Conservation (phyloP, 805 yeast genomes). For the Ogataea pignaliae region DNA sequence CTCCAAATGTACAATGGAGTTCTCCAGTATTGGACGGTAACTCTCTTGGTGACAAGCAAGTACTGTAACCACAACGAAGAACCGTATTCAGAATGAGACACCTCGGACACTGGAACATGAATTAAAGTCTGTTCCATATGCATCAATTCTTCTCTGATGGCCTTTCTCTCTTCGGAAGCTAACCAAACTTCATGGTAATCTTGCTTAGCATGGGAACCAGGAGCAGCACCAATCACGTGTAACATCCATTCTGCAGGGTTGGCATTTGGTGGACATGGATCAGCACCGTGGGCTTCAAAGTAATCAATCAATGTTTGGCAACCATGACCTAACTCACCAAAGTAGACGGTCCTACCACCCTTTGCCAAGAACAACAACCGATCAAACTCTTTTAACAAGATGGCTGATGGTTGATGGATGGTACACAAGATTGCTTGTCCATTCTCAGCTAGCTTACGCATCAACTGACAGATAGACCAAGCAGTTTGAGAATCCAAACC, state of each 20-base stretch:
- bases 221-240: constrained; percentile 79
- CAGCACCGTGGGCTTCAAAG: constrained; percentile 64
- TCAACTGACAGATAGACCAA: constrained; percentile 52
- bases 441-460: constrained; percentile 45
- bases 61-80: constrained; percentile 39
- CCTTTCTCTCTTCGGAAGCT: constrained; percentile 56
- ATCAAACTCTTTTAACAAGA: constrained; percentile 73
- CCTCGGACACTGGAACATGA: constrained; percentile 31
- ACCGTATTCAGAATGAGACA: constrained; percentile 38
- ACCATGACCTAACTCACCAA: constrained; percentile 66
- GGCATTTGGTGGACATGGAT: constrained; percentile 60
- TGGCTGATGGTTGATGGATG: constrained; percentile 83
- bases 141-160: constrained; percentile 55
- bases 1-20: constrained; percentile 57
- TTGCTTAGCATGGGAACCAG: constrained; percentile 68
- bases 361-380: constrained; percentile 62
- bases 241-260: constrained; percentile 94
- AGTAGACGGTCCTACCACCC: constrained; percentile 74
- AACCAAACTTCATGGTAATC: constrained; percentile 78
- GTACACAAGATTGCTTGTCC: constrained; percentile 62
- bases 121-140: constrained; percentile 58
- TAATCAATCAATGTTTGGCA: constrained; percentile 53
- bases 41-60: constrained; percentile 44
- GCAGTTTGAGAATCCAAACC: constrained; percentile 60
- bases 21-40: constrained; percentile 60